Percentiles rank a stretch among this genome's conserved stretches.
Evolutionary conservation across 2,329 filamentous ascomycete species (phyloP).

Genomic region (Ceratocystiopsis brevicomis): DNA sequence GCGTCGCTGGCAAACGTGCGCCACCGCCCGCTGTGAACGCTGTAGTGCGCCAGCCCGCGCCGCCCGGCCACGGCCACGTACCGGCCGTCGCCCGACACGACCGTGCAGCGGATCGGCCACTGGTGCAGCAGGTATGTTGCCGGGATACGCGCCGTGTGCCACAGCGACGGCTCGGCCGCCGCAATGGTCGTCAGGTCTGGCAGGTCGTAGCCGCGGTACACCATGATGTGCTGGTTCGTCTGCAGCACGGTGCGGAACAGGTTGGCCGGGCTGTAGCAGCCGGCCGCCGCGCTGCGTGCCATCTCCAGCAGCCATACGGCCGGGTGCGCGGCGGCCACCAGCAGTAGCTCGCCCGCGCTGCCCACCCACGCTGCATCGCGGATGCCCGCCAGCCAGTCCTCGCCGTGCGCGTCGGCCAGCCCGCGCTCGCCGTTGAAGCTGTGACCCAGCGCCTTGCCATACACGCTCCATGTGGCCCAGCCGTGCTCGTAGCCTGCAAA

Average conservation of each 20-base stretch:
- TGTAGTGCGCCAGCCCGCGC: conserved; percentile 86
- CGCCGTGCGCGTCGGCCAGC: conserved; percentile 47
- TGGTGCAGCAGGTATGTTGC: conserved; percentile 71
- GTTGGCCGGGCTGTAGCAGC: conserved; percentile 82
- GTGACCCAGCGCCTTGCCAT: conserved; percentile 71
- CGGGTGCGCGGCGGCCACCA: conserved; percentile 53
- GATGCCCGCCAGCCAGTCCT: conserved; percentile 71
- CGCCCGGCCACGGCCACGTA: conserved; percentile 94
- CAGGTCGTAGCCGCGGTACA: conserved; percentile 85
- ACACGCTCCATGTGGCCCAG: conserved; percentile 95
- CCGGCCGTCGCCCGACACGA: conserved; percentile 77
- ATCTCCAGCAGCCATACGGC: conserved; percentile 79
- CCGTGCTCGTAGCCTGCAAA: conserved; percentile 85
- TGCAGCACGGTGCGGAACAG: conserved; percentile 77
- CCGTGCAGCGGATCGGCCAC: conserved; percentile 77
- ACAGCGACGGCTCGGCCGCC: conserved; percentile 80
- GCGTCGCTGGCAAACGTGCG: conserved; percentile 73
- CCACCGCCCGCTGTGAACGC: conserved; percentile 84
- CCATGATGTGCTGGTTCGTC: conserved; percentile 70
- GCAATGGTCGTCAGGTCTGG: conserved; percentile 83
- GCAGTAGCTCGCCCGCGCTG: conserved; percentile 66
- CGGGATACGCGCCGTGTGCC: conserved; percentile 82
- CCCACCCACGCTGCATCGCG: conserved; percentile 69
- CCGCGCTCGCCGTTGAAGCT: conserved; percentile 57
- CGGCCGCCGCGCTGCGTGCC: conserved; percentile 80